A percentile compares a stretch with the other conserved stretches of the same genome.
phyloP scores from a whole-genome alignment of 176 grass and related monocot genomes.

The Chrysopogon serrulatus region DNA sequence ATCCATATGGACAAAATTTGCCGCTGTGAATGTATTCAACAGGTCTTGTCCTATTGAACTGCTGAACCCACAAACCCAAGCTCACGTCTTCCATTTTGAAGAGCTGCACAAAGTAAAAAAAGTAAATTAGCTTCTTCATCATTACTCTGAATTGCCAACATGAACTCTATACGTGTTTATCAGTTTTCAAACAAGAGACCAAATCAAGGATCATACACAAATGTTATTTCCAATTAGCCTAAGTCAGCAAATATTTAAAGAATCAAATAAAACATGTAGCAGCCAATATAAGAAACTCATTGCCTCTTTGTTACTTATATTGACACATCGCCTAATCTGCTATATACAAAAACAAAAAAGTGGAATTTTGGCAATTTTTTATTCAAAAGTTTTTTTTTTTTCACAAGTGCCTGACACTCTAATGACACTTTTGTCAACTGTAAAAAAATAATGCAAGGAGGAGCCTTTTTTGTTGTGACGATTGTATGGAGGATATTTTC shows the following conservation, averaged over 20 bases:
- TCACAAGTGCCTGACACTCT: background rate
- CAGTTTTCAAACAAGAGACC: background rate
- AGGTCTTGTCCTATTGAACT: conserved; percentile 56
- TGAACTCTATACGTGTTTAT: background rate
- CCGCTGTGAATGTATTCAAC: conserved; percentile 60
- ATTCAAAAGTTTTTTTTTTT: background rate
- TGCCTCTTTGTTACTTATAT: background rate
- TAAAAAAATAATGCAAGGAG: background rate
- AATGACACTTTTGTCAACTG: background rate
- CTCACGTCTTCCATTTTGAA: conserved; percentile 99
- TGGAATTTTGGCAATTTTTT: background rate
- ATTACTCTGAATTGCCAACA: background rate
- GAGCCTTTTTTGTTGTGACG: background rate
- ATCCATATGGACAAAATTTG: conserved; percentile 84
- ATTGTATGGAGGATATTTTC: background rate
- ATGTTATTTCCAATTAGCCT: background rate
- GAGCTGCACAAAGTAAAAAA: conserved; percentile 53
- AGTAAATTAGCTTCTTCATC: conserved; percentile 9
- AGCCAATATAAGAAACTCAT: background rate
- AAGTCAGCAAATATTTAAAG: background rate
- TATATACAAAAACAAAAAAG: background rate
- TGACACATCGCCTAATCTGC: background rate
- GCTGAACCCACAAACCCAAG: conserved; percentile 93
- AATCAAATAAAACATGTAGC: background rate
- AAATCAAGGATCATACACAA: background rate